These are phyloP conservation scores for Stevia rebaudiana DNA, from an alignment of 140 eudicot species.

Conservation along the genomic window DNA sequence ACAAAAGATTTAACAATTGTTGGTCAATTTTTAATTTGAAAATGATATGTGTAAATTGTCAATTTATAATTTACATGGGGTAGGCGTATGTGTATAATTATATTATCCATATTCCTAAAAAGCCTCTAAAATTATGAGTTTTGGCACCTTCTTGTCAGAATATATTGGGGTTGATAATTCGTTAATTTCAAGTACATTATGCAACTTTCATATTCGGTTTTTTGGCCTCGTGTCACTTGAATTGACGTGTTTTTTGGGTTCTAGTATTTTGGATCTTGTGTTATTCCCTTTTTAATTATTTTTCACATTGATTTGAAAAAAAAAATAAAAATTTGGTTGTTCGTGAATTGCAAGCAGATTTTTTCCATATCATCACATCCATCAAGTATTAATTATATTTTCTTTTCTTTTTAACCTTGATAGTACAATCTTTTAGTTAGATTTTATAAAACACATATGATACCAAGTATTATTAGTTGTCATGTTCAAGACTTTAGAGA, in stretches of 20 bases:
- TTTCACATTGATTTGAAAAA: no score
- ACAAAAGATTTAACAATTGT: background rate
- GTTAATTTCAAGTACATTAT: slow-evolving; percentile 10
- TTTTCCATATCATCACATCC: no score
- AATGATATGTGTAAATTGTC: background rate
- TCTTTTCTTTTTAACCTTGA: no score
- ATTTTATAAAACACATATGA: no score
- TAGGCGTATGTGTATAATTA: background rate
- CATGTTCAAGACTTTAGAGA: no score
- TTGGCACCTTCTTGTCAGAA: slow-evolving; percentile 40
- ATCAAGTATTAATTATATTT: no score
- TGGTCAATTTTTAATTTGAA: no score
- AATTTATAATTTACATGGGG: background rate
- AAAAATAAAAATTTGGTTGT: no score
- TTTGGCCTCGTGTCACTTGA: slow-evolving; percentile 15
- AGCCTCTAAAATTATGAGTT: slow-evolving; percentile 21
- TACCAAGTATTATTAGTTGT: no score
- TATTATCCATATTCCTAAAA: background rate
- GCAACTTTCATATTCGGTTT: slow-evolving; percentile 3
- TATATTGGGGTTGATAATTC: slow-evolving; percentile 29
- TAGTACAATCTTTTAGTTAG: no score
- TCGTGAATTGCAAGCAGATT: no score
- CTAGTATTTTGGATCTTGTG: slow-evolving; percentile 30
- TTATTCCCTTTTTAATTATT: background rate
- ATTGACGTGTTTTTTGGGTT: slow-evolving; percentile 24